These are phyloP conservation scores for Plasmodium chabaudi DNA, from an alignment of 169 alveolate species.

Conservation along the genomic window DNA sequence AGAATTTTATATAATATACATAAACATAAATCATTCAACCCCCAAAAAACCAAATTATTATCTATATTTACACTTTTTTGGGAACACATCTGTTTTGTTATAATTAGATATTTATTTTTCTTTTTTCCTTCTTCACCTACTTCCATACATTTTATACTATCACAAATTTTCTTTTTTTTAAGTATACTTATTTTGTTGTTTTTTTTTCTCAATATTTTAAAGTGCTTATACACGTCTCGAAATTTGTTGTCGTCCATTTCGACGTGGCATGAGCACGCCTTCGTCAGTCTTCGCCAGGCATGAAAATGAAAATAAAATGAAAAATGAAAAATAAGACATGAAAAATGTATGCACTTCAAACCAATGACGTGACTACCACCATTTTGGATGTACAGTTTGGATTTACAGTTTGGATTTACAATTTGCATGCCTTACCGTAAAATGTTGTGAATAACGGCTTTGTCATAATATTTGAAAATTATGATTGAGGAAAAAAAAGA, in stretches of 20 bases:
- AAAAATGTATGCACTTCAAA: not conserved
- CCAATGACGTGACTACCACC: too few relatives aligned
- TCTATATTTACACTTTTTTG: conserved; percentile 28
- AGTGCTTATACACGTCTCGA: conserved; percentile 34
- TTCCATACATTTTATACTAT: not conserved
- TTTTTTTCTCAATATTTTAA: conserved; percentile 28
- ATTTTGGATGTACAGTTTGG: too few relatives aligned
- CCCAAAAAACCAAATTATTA: conserved; percentile 60
- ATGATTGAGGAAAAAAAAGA: conserved; percentile 56
- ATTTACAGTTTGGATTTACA: too few relatives aligned
- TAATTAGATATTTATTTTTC: conserved; percentile 22
- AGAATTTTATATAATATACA: conserved; percentile 19
- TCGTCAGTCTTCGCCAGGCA: conserved; percentile 10
- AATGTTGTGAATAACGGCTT: conserved; percentile 42
- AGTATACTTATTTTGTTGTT: conserved; percentile 30
- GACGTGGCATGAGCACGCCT: conserved; percentile 65
- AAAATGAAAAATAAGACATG: not conserved
- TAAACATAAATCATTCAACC: conserved; percentile 43
- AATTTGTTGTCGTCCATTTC: not conserved
- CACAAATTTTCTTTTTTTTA: not conserved
- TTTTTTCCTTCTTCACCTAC: not conserved
- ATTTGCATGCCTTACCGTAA: conserved; percentile 38
- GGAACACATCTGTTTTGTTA: conserved; percentile 51
- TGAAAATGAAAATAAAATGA: not conserved
- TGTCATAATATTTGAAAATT: conserved; percentile 68